Percentiles rank a stretch among this genome's conserved stretches.
These are phyloP conservation scores for Metschnikowia baotianmanensis DNA, from an alignment of 805 yeast species.

Conservation along the genomic window DNA sequence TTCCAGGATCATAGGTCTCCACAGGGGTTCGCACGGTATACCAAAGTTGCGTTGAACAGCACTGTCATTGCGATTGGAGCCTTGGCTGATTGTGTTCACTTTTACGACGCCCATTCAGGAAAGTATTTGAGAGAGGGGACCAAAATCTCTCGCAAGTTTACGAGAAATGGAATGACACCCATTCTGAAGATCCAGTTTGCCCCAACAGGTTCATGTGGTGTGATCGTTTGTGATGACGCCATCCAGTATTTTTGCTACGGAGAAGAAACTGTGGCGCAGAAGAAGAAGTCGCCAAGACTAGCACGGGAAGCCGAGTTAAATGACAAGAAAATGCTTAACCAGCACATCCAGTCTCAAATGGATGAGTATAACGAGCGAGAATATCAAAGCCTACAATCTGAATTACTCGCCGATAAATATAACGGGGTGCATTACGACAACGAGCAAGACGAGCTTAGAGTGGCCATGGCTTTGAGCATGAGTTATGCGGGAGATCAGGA, in stretches of 20 bases:
- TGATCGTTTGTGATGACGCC: slow-evolving; percentile 19
- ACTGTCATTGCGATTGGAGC: slow-evolving; percentile 26
- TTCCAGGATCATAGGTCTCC: slow-evolving; percentile 19
- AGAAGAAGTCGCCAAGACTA: slow-evolving; percentile 18
- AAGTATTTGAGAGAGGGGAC: slow-evolving; percentile 19
- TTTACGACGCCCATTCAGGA: slow-evolving; percentile 22
- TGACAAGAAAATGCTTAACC: slow-evolving; percentile 13
- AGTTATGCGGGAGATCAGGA: slow-evolving; percentile 9
- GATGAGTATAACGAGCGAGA: slow-evolving; percentile 36
- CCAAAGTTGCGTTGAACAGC: slow-evolving; percentile 34
- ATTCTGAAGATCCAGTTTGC: slow-evolving; percentile 18
- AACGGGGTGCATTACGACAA: slow-evolving; percentile 40
- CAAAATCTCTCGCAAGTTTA: slow-evolving; percentile 15
- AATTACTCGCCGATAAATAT: slow-evolving; percentile 39
- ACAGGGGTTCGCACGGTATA: slow-evolving; percentile 24
- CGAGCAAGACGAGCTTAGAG: slow-evolving; percentile 27
- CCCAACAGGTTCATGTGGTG: slow-evolving; percentile 16
- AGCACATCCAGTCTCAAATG: slow-evolving; percentile 32
- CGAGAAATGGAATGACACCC: slow-evolving; percentile 14
- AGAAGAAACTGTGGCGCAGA: slow-evolving; percentile 8
- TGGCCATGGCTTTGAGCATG: slow-evolving; percentile 26
- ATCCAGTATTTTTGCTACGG: slow-evolving; percentile 20
- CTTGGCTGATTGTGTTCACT: slow-evolving; percentile 19
- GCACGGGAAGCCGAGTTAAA: slow-evolving; percentile 17
- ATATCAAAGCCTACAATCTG: slow-evolving; percentile 22